A percentile compares a stretch with the other conserved stretches of the same genome.
phyloP scores from a whole-genome alignment of 306 rosid genomes.

The Prunus davidiana region DNA sequence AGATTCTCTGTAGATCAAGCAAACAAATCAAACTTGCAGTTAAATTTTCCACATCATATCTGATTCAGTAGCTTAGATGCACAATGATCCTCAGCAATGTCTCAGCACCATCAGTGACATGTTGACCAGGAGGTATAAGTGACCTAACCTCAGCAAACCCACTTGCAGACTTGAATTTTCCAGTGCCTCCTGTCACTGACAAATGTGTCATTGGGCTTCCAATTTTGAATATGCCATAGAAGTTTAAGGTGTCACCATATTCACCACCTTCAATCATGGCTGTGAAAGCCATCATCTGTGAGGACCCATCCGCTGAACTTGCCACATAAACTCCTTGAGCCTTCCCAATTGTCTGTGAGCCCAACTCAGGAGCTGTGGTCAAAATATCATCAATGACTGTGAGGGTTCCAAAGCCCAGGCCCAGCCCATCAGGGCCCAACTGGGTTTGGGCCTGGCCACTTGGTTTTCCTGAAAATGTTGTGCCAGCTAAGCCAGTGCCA shows the following conservation, averaged over 20 bases:
- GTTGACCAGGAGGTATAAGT: constrained; percentile 77
- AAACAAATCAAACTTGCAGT: neutral
- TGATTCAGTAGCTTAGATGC: constrained; percentile 46
- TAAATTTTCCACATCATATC: neutral
- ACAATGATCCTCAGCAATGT: constrained; percentile 67
- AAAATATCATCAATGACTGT: constrained; percentile 74
- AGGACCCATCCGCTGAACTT: constrained; percentile 68
- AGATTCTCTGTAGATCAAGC: too few relatives aligned
- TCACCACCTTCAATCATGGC: constrained; percentile 91
- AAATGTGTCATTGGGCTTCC: constrained; percentile 72
- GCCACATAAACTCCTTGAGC: constrained; percentile 90
- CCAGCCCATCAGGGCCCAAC: constrained; percentile 66
- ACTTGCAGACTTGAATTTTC: constrained; percentile 67
- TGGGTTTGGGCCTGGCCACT: constrained; percentile 36
- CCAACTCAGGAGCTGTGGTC: constrained; percentile 67
- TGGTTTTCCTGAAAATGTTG: constrained; percentile 51
- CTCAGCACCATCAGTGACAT: constrained; percentile 70
- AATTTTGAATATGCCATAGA: constrained; percentile 69
- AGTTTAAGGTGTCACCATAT: constrained; percentile 76
- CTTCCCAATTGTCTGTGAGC: constrained; percentile 64
- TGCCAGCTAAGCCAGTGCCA: constrained; percentile 67
- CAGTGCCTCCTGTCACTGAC: constrained; percentile 81
- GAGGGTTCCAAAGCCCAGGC: constrained; percentile 82
- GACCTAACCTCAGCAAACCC: constrained; percentile 72
- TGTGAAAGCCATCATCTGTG: constrained; percentile 88